Base-by-base conservation (phyloP, 2,329 filamentous ascomycete genomes). In the Monilinia vaccinii-corymbosi region DNA sequence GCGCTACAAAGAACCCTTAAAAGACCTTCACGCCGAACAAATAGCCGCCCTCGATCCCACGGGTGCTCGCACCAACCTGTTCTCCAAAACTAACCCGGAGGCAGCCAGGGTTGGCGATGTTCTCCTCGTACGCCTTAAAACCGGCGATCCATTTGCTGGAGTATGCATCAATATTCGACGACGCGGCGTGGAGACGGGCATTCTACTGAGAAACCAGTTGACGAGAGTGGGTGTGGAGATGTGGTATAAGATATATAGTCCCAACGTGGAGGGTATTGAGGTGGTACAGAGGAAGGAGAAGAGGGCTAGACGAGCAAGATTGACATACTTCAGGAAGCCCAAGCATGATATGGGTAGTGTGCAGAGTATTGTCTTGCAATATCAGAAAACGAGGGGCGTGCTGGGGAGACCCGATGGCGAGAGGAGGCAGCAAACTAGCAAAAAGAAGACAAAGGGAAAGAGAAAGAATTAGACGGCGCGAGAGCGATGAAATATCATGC, bases 241-340 rank as follows among this genome's bases (percentile, higher is more conserved):
- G 90, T 96, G 91, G 86, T 91, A 89, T 76, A 99, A 99, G 80
- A 80, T 97, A 61, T 97, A 94, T 79, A 89, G 85, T 71, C 93
- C 93, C 62, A 88, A 89, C 71, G 87, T 97, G 36, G 85, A 88
- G 72, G 90, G 89, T 65, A 91, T 99, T 70, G 93, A 99, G 76
- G 87, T 99, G 68, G 89, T 97, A 74, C 90, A 96, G 83, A 81
- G 93, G 69, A 82, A 84, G 65, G 81, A 83, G 71, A 94, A 91
- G 86, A 84, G 91, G 73, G 90, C 91, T 66, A 86, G 92, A 72
- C 84, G 94, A 70, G 93, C 92, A 31, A 81, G 91, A 67, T 79
- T 99, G 74, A 96, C 89, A 70, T 97, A 93, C 75, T 88, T 99
- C 88, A 83, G 92, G 72, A 79, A 92, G 78, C 84, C 89, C 61